Conservation (phyloP, 495 filamentous ascomycete genomes). For the Paragyromitra xinjiangensis region DNA sequence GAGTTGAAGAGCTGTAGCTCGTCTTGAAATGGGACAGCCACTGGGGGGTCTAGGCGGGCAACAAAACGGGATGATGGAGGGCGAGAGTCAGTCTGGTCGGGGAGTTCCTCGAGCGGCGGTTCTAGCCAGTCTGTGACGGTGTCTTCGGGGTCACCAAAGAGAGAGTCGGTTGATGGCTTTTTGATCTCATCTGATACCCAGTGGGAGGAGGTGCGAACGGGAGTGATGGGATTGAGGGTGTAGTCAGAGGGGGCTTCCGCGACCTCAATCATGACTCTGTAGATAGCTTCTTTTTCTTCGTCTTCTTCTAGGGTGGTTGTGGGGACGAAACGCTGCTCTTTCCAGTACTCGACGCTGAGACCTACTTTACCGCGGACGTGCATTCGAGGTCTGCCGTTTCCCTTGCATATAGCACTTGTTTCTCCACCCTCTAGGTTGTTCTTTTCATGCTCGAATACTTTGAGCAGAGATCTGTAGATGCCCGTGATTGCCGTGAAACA, state of each 20-base stretch:
- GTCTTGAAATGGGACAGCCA: slow-evolving; percentile 74
- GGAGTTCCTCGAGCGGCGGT: slow-evolving; percentile 61
- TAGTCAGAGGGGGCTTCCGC: slow-evolving; percentile 61
- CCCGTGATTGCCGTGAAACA: slow-evolving; percentile 90
- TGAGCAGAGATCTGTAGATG: slow-evolving; percentile 71
- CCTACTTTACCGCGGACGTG: slow-evolving; percentile 77
- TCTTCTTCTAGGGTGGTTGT: slow-evolving; percentile 57
- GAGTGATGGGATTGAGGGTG: slow-evolving; percentile 61
- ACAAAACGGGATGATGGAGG: slow-evolving; percentile 79
- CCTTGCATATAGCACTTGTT: slow-evolving; percentile 68
- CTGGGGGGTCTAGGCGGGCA: slow-evolving; percentile 82
- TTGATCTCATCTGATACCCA: slow-evolving; percentile 72
- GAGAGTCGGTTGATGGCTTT: slow-evolving; percentile 63
- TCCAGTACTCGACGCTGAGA: slow-evolving; percentile 87
- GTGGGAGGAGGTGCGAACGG: slow-evolving; percentile 70
- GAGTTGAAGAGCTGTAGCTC: slow-evolving; percentile 77
- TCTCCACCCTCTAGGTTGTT: slow-evolving; percentile 65
- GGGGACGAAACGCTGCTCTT: slow-evolving; percentile 66
- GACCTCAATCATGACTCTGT: slow-evolving; percentile 72
- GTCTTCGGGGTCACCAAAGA: slow-evolving; percentile 59
- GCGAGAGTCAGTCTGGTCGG: slow-evolving; percentile 48
- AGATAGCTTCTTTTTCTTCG: slow-evolving; percentile 61
- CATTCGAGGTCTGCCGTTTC: slow-evolving; percentile 80
- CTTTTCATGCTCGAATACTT: slow-evolving; percentile 73
- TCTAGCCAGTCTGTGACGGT: slow-evolving; percentile 73